A percentile compares a stretch with the other conserved stretches of the same genome.
Evolutionary conservation across 257 asterid species (phyloP).

Genomic region (Solanum lycopersicoides): DNA sequence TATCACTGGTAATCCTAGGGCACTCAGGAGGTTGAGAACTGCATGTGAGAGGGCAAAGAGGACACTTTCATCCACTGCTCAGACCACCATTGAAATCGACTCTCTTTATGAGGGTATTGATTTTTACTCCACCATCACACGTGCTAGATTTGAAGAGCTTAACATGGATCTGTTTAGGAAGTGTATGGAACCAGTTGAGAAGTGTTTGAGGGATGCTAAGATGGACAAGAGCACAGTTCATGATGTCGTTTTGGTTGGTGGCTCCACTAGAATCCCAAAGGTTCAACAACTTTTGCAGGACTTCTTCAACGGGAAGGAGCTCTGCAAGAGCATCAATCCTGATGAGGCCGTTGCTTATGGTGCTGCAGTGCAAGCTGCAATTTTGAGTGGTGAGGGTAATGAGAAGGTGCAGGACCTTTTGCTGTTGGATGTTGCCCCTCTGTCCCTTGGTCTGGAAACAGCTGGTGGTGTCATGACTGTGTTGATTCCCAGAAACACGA

Average conservation of each 20-base stretch:
- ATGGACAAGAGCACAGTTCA: constrained; percentile 68
- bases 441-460: constrained; percentile 67
- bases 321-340: constrained; percentile 81
- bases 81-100: constrained; percentile 72
- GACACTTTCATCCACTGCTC: constrained; percentile 78
- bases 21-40: constrained; percentile 69
- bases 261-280: constrained; percentile 72
- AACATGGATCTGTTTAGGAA: constrained; percentile 80
- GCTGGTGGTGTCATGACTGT: constrained; percentile 92
- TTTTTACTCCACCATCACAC: constrained; percentile 67
- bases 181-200: constrained; percentile 82
- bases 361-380: constrained; percentile 88
- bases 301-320: constrained; percentile 80
- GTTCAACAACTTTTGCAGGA: constrained; percentile 73
- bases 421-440: constrained; percentile 70
- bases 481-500: constrained; percentile 71
- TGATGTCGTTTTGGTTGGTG: constrained; percentile 74
- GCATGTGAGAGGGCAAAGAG: constrained; percentile 81
- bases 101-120: constrained; percentile 71
- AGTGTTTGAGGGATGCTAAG: constrained; percentile 76
- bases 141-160: constrained; percentile 77
- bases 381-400: constrained; percentile 73
- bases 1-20: constrained; percentile 64
- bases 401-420: constrained; percentile 77
- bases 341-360: constrained; percentile 88